Evolutionary conservation across 2,329 filamentous ascomycete genomes (phyloP), one percentile per base, ranked within the genome.

Genomic region (Penicillium sp.): DNA sequence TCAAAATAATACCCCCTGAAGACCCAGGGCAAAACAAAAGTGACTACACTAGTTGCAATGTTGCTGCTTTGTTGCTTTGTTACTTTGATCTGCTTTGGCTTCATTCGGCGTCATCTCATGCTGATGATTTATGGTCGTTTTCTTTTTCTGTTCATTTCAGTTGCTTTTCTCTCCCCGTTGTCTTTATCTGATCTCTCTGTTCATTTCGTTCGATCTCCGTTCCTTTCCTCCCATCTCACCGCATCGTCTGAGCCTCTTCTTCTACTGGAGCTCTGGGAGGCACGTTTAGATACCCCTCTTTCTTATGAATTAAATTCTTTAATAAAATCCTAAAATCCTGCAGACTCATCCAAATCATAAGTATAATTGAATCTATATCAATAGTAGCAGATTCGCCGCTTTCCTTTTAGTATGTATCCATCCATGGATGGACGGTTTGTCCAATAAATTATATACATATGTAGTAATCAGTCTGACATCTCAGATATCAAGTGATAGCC

Each of bases 251-350:
- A 57, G 43, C 19, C 41, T 56, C 53, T 51, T 48, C 47, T 31
- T 43, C 27, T 43, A 31, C 49, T 48, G 48, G 60, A 53, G 57
- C 59, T 56, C 59, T 64, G 55, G 60, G 59, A 61, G 70, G 66
- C 71, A 69, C 60, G 64, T 65, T 69, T 71, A 72, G 70, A 72
- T 72, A 72, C 70, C 70, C 70, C 61, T 65, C 17, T 55, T 57
- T 56, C 55, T 64, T 51, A 51, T 57, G 53, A 61, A 56, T 47
- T 39, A 49, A 62, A 59, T 41, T 56, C 36, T 42, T 58, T 65
- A 41, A 49, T 38, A 33, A 33, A 33, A 33, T 33, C 31, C 5
- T 33, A 15, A 9, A 38, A 25, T 17, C 3, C 12, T 29, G 5
- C 25, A n/a, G 10, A 15, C 7, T 23, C 13, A 23, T 29, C 6